Percentiles rank a stretch among this genome's conserved stretches.
Conservation (phyloP, 2,329 filamentous ascomycete species). For the Scleromitrula shiraiana region DNA sequence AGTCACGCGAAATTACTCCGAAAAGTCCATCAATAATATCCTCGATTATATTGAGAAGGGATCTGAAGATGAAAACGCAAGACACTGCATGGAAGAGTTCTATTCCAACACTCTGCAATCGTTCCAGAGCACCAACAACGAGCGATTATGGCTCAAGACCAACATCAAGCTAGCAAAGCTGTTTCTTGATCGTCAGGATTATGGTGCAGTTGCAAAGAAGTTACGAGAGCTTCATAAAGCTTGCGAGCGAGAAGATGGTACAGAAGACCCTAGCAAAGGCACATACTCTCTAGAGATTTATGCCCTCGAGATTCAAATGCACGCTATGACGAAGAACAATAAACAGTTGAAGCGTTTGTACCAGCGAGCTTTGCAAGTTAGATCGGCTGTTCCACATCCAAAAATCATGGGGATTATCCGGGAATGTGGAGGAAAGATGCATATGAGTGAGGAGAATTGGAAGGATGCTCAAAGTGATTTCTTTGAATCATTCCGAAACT, state of each 20-base stretch:
- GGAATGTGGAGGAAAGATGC: conserved; percentile 99
- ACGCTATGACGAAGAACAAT: conserved; percentile 92
- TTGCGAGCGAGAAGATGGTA: conserved; percentile 80
- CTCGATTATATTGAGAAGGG: conserved; percentile 95
- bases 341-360: conserved; percentile 93
- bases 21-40: conserved; percentile 99
- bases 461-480: conserved; percentile 95
- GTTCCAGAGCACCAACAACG: conserved; percentile 96
- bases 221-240: conserved; percentile 81
- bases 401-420: conserved; percentile 99
- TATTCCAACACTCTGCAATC: conserved; percentile 89
- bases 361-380: conserved; percentile 81
- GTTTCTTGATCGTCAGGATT: conserved; percentile 86
- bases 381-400: conserved; percentile 94
- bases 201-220: conserved; percentile 70
- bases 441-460: conserved; percentile 99
- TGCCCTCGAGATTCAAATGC: conserved; percentile 97
- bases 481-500: conserved; percentile 97
- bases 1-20: conserved; percentile 95
- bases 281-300: conserved; percentile 95
- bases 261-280: conserved; percentile 88
- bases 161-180: conserved; percentile 94
- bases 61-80: conserved; percentile 61
- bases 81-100: conserved; percentile 84
- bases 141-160: conserved; percentile 94